Evolutionary conservation across 805 yeast genomes (phyloP), one percentile per base, ranked within the genome.

Genomic region (Nakazawaea pomicola): DNA sequence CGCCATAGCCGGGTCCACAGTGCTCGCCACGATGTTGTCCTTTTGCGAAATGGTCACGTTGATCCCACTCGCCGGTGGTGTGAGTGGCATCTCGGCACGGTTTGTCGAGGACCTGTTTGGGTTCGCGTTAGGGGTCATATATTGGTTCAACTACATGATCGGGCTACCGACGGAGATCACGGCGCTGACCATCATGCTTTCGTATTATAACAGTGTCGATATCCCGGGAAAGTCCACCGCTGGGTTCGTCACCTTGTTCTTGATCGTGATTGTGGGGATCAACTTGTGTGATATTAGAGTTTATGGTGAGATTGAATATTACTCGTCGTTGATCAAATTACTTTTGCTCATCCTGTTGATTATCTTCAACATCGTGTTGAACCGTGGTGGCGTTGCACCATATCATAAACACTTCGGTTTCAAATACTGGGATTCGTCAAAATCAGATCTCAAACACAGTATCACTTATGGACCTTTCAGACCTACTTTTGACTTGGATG

Each of bases 41-140:
- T 81, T 83, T 56, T 86, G 91, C 45, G 95, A 84, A 57, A 83
- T 84, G 83, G 82, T 83, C 6, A 82, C 93, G 0, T 66, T 85
- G 44, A 78, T 84, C 16, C 88, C 93, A 0, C 73, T 83, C n/a
- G 83, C 83, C 16, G 86, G 85, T 31, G 89, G 91, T 6, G 83
- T 84, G 3, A 75, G 87, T 0, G 90, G 89, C 0, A 65, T 85
- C 18, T 76, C 86, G 1, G 74, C 90, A 0, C 60, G 95, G 31
- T 83, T 83, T 61, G 85, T 83, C 2, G 88, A 81, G 47, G 89
- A 83, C 53, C 82, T 88, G 0, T 80, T 82, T 60, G 89, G 89
- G 2, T 83, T 83, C 57, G 76, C 85, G 2, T 65, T 80, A 0
- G 91, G 91, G 1, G 74, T 89, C 65, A 67, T 77, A 23, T 87